Percentiles rank a stretch among this genome's conserved stretches.
Conservation (phyloP, 306 rosid genomes). For the Prunus fruticosa region DNA sequence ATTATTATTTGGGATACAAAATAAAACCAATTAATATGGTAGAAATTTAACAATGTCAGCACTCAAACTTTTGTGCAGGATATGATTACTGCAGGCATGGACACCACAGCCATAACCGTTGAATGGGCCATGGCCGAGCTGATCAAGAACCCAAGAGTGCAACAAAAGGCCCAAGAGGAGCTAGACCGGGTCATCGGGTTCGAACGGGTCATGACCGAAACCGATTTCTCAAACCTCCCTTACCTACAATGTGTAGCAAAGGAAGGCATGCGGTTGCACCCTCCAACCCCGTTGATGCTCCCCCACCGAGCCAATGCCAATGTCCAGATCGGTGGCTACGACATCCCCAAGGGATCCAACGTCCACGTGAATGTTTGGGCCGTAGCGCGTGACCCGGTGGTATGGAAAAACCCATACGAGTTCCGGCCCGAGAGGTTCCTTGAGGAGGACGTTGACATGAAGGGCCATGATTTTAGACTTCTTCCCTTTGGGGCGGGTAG, state of each 20-base stretch:
- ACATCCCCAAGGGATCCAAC: constrained; percentile 77
- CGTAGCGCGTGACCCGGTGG: constrained; percentile 59
- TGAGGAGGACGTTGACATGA: constrained; percentile 90
- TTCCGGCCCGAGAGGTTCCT: constrained; percentile 76
- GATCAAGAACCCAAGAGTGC: constrained; percentile 71
- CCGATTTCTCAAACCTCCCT: constrained; percentile 61
- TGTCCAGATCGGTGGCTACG: constrained; percentile 79
- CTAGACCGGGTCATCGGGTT: constrained; percentile 59
- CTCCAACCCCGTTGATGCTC: constrained; percentile 91
- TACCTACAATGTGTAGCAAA: constrained; percentile 70
- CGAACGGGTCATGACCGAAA: constrained; percentile 62
- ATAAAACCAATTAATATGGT: too few relatives aligned
- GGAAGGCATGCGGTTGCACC: constrained; percentile 77
- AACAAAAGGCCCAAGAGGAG: constrained; percentile 81
- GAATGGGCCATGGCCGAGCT: constrained; percentile 96
- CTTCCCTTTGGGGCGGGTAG: constrained; percentile 89
- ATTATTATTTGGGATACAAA: too few relatives aligned
- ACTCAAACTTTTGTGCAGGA: constrained; percentile 38
- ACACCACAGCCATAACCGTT: constrained; percentile 66
- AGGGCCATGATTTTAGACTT: constrained; percentile 75
- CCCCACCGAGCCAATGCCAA: constrained; percentile 70
- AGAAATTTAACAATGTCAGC: too few relatives aligned
- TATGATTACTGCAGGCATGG: constrained; percentile 91
- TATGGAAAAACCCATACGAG: constrained; percentile 60
- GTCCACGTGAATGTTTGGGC: constrained; percentile 95